Conservation (phyloP, 306 rosid species). For the Aeschynomene evenia region DNA sequence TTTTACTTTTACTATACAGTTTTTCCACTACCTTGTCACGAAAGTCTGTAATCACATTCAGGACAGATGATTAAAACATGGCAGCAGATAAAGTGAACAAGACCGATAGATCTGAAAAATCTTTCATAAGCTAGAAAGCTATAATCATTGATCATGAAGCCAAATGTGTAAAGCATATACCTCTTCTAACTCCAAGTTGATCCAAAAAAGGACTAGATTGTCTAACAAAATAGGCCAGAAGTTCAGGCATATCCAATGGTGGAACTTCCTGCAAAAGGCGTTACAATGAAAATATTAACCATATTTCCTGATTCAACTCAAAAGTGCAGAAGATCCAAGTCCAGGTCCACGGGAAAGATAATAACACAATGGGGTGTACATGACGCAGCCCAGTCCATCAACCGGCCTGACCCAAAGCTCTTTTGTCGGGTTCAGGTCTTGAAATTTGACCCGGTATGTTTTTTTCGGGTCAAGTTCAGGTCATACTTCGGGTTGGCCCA, state of each 20-base stretch:
- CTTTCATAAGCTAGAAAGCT: conserved; percentile 1
- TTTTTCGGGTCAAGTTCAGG: no score
- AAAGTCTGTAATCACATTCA: conserved; percentile 56
- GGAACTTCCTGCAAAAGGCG: conserved; percentile 70
- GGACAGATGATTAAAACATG: conserved; percentile 27
- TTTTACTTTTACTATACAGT: conserved; percentile 82
- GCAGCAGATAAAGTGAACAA: background rate
- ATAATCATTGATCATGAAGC: background rate
- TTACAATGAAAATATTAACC: conserved; percentile 26
- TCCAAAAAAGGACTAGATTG: conserved; percentile 88
- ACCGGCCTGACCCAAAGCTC: no score
- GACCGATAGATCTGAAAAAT: background rate
- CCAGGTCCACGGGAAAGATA: conserved; percentile 21
- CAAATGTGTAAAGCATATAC: conserved; percentile 37
- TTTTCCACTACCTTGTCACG: conserved; percentile 88
- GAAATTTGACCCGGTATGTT: no score
- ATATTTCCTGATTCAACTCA: conserved; percentile 13
- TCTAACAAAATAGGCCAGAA: conserved; percentile 84
- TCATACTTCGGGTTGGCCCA: no score
- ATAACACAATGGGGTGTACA: no score
- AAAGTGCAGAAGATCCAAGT: conserved; percentile 19
- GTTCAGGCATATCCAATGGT: conserved; percentile 87
- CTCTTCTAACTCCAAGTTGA: conserved; percentile 85
- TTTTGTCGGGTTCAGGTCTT: no score
- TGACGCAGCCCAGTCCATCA: no score